These are phyloP conservation scores for Botryotinia convoluta DNA, from an alignment of 2,329 filamentous ascomycete genomes.

Conservation along the genomic window DNA sequence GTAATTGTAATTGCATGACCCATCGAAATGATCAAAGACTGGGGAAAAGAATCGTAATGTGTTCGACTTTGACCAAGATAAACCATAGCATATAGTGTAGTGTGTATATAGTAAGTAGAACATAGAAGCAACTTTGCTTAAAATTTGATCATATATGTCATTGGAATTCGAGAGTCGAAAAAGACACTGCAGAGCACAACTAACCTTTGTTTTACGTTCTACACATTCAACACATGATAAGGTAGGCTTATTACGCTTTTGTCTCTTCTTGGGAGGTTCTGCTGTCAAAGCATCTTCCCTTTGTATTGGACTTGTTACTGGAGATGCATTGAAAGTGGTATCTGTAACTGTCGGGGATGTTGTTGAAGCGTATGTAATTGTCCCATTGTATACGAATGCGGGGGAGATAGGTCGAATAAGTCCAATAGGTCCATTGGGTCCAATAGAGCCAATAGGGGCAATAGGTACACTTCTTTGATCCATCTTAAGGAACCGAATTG, in stretches of 20 bases:
- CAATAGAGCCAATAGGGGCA: neutral
- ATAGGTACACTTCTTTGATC: constrained; percentile 19
- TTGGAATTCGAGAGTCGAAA: neutral
- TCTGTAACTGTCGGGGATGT: constrained; percentile 28
- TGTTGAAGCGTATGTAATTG: constrained; percentile 18
- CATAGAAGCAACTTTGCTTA: constrained; percentile 8
- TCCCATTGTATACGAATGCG: constrained; percentile 18
- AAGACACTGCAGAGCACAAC: constrained; percentile 13
- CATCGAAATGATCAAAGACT: neutral
- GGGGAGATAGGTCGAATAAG: constrained; percentile 22
- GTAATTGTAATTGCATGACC: neutral
- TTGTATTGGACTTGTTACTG: constrained; percentile 21
- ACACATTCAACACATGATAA: constrained; percentile 78
- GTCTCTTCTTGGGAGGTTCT: constrained; percentile 55
- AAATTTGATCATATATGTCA: neutral
- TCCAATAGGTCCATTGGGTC: neutral
- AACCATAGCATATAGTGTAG: neutral
- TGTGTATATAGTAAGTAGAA: neutral
- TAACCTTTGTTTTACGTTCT: constrained; percentile 76
- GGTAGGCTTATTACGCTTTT: constrained; percentile 82
- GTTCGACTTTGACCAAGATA: neutral
- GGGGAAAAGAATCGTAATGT: neutral
- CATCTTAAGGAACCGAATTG: constrained; percentile 19
- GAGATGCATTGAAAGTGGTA: constrained; percentile 24
- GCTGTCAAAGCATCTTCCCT: constrained; percentile 20